A percentile compares a stretch with the other conserved stretches of the same genome.
phyloP scores from a whole-genome alignment of 805 yeast genomes.

The Wickerhamiella musiphila region DNA sequence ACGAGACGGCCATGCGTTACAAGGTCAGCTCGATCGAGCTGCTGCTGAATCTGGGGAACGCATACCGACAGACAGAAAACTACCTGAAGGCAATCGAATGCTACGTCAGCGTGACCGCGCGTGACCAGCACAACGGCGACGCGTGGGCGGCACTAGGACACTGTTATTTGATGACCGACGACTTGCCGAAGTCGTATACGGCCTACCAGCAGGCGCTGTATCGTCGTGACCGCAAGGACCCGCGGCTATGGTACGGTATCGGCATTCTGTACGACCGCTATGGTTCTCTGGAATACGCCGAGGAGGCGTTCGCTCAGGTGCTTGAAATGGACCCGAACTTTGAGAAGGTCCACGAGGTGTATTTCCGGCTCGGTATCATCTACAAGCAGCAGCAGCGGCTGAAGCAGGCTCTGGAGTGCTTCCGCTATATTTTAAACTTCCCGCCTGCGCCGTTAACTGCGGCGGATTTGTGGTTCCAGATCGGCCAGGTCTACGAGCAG shows the following conservation, averaged over 20 bases:
- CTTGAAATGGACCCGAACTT: slow-evolving; percentile 89
- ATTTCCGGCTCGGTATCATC: slow-evolving; percentile 88
- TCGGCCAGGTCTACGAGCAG: slow-evolving; percentile 89
- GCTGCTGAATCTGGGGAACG: slow-evolving; percentile 68
- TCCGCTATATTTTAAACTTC: slow-evolving; percentile 71
- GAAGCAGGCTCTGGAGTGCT: slow-evolving; percentile 79
- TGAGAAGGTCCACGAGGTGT: slow-evolving; percentile 91
- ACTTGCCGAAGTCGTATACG: slow-evolving; percentile 83
- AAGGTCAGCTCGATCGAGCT: slow-evolving; percentile 77
- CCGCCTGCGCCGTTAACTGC: slow-evolving; percentile 95
- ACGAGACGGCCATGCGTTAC: slow-evolving; percentile 73
- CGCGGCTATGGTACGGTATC: slow-evolving; percentile 96
- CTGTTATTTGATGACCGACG: slow-evolving; percentile 93
- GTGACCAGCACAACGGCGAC: slow-evolving; percentile 79
- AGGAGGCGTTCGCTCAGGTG: slow-evolving; percentile 93
- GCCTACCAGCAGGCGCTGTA: slow-evolving; percentile 93
- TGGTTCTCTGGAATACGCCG: slow-evolving; percentile 93
- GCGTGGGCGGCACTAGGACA: slow-evolving; percentile 93
- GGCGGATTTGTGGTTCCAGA: slow-evolving; percentile 97
- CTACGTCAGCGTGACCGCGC: slow-evolving; percentile 69
- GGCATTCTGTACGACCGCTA: slow-evolving; percentile 93
- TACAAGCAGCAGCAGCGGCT: slow-evolving; percentile 88
- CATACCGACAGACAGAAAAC: slow-evolving; percentile 75
- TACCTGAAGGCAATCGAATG: slow-evolving; percentile 90
- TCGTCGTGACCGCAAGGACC: slow-evolving; percentile 87